Base-by-base conservation (phyloP, 257 asterid genomes). In the Scutellaria barbata region DNA sequence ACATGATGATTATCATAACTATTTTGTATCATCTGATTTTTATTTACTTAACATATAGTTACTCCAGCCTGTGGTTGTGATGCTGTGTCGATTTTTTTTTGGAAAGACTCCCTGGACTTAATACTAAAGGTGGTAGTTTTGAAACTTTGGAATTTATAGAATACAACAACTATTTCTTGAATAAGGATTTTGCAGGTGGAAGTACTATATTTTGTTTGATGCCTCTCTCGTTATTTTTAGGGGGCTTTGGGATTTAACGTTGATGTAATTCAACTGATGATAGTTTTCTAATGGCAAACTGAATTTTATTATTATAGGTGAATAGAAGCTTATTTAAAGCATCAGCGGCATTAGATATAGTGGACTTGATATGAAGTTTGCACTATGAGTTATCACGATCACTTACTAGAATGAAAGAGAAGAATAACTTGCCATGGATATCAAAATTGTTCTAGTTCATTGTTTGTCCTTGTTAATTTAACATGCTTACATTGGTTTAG, bases 101-200 rank as follows among this genome's bases (percentile, higher is more conserved):
- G 0, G 16, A 6, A 54, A 20, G 7, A 39, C 3, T 71, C 48
- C 18, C 18, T 37, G 0, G 13, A 37, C 52, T 43, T 43, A 30
- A 30, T 30, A 30, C 35, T 30, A 30, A 30, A 30, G 5, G 3
- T 30, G 4, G 35, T 30, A 0, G 4, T 30, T 30, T 30, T 0
- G 35, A 2, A 30, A 30, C 35, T 30, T 30, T 30, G 35, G 35
- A 30, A 30, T 30, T 30, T 30, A 30, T 30, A 30, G 35, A 30
- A 1, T 47, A 56, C 67, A 25, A 17, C 71, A 39, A 40, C 14
- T 33, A 60, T 62, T n/a, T 53, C 40, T 66, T n/a, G 37, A 71
- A 74, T 16, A 42, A 10, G 66, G 56, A 47, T 76, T 25, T 45
- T 68, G 51, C 58, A n/a, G 47, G 74, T 68, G 14, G 33, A 43